Base-by-base conservation (phyloP, 1,139 yeast species). In the Tardiomyces depauwii region DNA sequence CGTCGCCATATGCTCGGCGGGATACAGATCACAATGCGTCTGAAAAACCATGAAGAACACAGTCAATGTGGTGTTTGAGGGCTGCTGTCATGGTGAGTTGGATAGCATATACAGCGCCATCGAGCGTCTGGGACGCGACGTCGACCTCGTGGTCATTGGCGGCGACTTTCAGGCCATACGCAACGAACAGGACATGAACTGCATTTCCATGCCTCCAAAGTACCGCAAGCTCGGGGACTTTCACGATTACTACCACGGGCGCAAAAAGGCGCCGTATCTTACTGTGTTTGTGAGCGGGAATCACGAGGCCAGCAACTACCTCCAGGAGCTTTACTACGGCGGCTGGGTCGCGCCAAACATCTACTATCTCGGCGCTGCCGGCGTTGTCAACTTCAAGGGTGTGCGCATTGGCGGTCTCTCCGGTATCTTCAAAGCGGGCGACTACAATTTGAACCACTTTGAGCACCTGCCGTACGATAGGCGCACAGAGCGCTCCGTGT, bases 271-370 rank as follows among this genome's bases (percentile, higher is more conserved):
- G 0, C 95, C 96, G 0, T 72, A 82, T 2, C 64, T 79, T 41
- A 91, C 98, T 0, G 55, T 91, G 0, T 82, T 91, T 54, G 77
- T 93, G 42, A 98, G 98, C 2, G 99, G 99, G 0, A 91, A 91
- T 64, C 99, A 91, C 58, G 99, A 91, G 60, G 80, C 93, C 9
- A 83, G 93, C 48, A 77, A 80, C 50, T 86, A 84, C 61, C 59
- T 91, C 53, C 73, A 77, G 54, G 89, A 85, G 55, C 65, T 89
- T 49, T 78, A 77, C 51, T 77, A 74, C 59, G 99, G 99, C 11
- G 99, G 99, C 0, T 93, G 93, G 88, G 91, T 85, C 1, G 95
- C 95, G 1, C 87, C 87, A 1, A 82, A 83, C 53, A 87, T 91
- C n/a, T 93, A 82, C 62, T 93, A 80, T 59, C 62, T 91, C 58